These are phyloP conservation scores for Paraconiothyrium brasiliense DNA, from an alignment of 2,329 filamentous ascomycete genomes.

Conservation along the genomic window DNA sequence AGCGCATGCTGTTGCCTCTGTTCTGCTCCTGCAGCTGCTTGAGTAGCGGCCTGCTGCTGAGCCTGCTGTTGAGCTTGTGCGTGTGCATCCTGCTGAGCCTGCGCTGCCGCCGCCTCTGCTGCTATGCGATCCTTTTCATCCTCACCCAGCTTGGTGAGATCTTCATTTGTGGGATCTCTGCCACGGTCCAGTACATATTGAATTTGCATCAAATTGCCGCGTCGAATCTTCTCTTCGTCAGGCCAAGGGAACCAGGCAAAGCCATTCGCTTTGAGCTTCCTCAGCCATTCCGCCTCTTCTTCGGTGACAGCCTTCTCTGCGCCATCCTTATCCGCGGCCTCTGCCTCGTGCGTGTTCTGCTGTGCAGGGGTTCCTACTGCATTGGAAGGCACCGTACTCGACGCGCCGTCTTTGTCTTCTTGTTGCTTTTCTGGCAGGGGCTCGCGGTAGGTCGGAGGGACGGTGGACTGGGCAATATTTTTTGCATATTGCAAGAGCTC, in stretches of 20 bases:
- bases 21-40: conserved; percentile 6
- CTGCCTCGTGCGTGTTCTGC: conserved; percentile 33
- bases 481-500: conserved; percentile 81
- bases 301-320: conserved; percentile 34
- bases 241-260: conserved; percentile 78
- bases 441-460: conserved; percentile 68
- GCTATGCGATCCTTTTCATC: conserved; percentile 21
- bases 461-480: conserved; percentile 80
- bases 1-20: conserved; percentile 6
- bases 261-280: conserved; percentile 40
- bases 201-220: conserved; percentile 70
- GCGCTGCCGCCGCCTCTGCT: conserved; percentile 10
- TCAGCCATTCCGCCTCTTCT: conserved; percentile 46
- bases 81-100: conserved; percentile 9
- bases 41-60: conserved; percentile 8
- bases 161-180: conserved; percentile 60
- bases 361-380: conserved; percentile 40
- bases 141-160: conserved; percentile 17
- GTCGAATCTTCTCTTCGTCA: conserved; percentile 72
- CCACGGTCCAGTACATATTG: conserved; percentile 71
- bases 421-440: conserved; percentile 29
- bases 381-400: conserved; percentile 38
- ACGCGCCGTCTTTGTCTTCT: conserved; percentile 30
- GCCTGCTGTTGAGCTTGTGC: conserved; percentile 7
- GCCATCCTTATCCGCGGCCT: conserved; percentile 22